Evolutionary conservation across 2,329 filamentous ascomycete species (phyloP).

Genomic region (Teratosphaeria viscida): DNA sequence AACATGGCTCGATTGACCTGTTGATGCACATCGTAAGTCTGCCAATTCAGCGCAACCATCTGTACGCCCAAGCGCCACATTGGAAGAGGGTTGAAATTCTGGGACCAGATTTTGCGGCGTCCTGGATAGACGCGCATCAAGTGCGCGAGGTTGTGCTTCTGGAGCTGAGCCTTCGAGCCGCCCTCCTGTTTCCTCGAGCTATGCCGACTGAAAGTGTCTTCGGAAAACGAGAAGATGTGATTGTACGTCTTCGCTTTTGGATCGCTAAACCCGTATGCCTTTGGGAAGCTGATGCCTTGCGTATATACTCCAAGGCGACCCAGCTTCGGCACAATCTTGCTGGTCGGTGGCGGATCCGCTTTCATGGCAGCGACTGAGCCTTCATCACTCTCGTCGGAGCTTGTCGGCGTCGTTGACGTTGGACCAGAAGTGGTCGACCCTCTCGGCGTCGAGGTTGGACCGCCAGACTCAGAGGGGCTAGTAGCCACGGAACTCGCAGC

Average conservation of each 20-base stretch:
- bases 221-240: conserved; percentile 91
- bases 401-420: conserved; percentile 43
- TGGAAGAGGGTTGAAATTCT: conserved; percentile 86
- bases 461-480: conserved; percentile 39
- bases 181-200: conserved; percentile 60
- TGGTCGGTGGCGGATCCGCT: conserved; percentile 53
- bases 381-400: conserved; percentile 68
- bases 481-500: conserved; percentile 43
- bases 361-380: conserved; percentile 46
- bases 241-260: conserved; percentile 78
- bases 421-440: conserved; percentile 47
- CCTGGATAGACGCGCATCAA: conserved; percentile 93
- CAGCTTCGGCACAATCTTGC: conserved; percentile 76
- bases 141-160: conserved; percentile 83
- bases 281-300: conserved; percentile 64
- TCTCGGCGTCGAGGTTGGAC: conserved; percentile 41
- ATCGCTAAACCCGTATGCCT: conserved; percentile 56
- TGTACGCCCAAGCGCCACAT: conserved; percentile 95
- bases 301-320: conserved; percentile 75
- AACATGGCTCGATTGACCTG: conserved; percentile 98
- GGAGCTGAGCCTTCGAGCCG: conserved; percentile 60
- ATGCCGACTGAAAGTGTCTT: conserved; percentile 74
- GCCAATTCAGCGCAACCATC: conserved; percentile 97
- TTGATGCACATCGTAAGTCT: conserved; percentile 91
- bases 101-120: conserved; percentile 68